Evolutionary conservation across 1,139 yeast species (phyloP).

Genomic region (Arxiozyma heterogenica): DNA sequence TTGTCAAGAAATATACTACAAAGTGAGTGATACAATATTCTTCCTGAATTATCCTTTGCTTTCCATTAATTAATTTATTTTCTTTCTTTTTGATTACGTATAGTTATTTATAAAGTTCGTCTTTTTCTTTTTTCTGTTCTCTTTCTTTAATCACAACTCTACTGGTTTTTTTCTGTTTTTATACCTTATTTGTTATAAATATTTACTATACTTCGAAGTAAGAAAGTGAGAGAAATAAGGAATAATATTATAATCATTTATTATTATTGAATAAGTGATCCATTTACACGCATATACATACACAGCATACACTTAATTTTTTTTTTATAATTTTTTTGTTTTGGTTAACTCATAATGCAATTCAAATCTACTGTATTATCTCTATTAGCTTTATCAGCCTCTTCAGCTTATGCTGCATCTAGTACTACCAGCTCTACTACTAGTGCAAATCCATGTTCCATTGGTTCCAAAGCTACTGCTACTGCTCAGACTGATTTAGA

Average conservation of each 20-base stretch:
- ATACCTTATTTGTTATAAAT: no score
- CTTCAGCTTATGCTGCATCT: conserved; percentile 28
- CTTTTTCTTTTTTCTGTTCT: no score
- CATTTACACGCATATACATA: no score
- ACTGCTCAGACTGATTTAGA: conserved; percentile 76
- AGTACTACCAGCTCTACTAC: conserved; percentile 20
- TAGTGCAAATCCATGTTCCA: conserved; percentile 35
- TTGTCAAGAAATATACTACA: neutral
- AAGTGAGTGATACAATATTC: neutral
- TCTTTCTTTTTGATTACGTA: no score
- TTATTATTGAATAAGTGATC: no score
- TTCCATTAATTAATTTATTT: no score
- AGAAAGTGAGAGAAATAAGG: no score
- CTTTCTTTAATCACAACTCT: neutral
- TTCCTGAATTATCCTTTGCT: neutral
- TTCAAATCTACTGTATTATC: conserved; percentile 31
- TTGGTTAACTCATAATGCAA: conserved; percentile 36
- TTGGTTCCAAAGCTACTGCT: conserved; percentile 53
- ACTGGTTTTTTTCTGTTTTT: no score
- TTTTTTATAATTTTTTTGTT: neutral
- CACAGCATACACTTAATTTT: neutral
- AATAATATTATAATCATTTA: no score
- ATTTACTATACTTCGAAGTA: no score
- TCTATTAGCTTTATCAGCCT: conserved; percentile 32
- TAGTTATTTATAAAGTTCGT: neutral